Base-by-base conservation (phyloP, 2,329 filamentous ascomycete genomes). In the Colletotrichum zoysiae region DNA sequence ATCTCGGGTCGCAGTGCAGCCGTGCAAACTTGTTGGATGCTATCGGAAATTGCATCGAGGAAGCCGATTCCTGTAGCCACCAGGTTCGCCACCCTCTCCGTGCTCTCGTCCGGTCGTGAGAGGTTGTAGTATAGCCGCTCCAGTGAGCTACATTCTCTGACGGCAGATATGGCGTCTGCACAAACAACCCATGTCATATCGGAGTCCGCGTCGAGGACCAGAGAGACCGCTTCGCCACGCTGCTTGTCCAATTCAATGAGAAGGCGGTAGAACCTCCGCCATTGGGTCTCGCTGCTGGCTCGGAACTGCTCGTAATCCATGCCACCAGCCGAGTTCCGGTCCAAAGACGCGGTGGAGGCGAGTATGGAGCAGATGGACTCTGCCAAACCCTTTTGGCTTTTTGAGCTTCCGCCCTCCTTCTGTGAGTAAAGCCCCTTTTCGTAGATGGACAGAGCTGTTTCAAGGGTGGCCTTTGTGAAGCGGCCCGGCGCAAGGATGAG, bases 241-340 rank as follows among this genome's bases (percentile, higher is more conserved):
- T 94, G 92, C 77, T 93, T 95, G 79, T 98, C 95, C 51, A 99
- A 84, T 79, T 97, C 95, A 16, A 93, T 87, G 23, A 97, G 87
- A 23, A 98, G 87, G 42, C 95, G 91, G 83, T 95, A 97, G 81
- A 97, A 97, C 62, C 93, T 90, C 74, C 93, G 90, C 96, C 96
- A 99, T 79, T 97, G 95, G 14, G 89, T 87, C 78, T 96, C 92
- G 65, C 92, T 91, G 42, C 93, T 91, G 44, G 86, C 84, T 68
- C 92, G 88, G 79, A 95, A 96, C 69, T 91, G 87, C 33, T 92
- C 90, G 76, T 93, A 94, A 77, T 97, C 92, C 81, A 93, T 89
- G 38, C 87, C 88, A 18, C 90, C 90, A 18, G 89, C 86, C 12
- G 89, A 83, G 40, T 84, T 85, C 65, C 89, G 90, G 56, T 89